Conservation (phyloP, 805 yeast species). For the Nakazawaea pomicola region DNA sequence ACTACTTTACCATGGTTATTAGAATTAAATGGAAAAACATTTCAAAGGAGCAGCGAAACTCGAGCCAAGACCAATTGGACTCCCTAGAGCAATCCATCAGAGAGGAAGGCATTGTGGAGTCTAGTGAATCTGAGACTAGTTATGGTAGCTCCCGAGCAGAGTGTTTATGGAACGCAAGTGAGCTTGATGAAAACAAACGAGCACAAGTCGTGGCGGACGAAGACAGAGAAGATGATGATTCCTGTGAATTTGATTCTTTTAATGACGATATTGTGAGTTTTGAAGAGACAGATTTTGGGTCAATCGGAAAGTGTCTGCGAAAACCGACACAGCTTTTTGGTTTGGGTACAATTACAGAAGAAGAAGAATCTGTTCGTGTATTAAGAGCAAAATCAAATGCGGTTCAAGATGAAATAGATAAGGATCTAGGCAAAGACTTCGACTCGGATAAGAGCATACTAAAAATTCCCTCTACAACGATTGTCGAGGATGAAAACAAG, state of each 20-base stretch:
- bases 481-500: no score
- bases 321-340: constrained; percentile 8
- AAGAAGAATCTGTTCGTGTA: no score
- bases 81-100: no score
- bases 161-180: neutral
- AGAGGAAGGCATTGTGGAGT: neutral
- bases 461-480: no score
- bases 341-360: constrained; percentile 5
- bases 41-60: no score
- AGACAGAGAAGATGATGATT: neutral
- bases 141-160: neutral
- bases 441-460: no score
- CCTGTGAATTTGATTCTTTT: neutral
- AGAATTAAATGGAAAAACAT: no score
- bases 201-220: neutral
- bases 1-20: no score
- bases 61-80: no score
- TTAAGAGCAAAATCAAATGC: no score
- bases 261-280: neutral
- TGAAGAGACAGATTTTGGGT: neutral
- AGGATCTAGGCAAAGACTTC: neutral
- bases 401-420: neutral
- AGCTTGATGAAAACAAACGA: no score
- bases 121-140: neutral
- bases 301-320: neutral